These are phyloP conservation scores for Gossypium schwendimanii DNA, from an alignment of 441 rosid species.

Conservation along the genomic window DNA sequence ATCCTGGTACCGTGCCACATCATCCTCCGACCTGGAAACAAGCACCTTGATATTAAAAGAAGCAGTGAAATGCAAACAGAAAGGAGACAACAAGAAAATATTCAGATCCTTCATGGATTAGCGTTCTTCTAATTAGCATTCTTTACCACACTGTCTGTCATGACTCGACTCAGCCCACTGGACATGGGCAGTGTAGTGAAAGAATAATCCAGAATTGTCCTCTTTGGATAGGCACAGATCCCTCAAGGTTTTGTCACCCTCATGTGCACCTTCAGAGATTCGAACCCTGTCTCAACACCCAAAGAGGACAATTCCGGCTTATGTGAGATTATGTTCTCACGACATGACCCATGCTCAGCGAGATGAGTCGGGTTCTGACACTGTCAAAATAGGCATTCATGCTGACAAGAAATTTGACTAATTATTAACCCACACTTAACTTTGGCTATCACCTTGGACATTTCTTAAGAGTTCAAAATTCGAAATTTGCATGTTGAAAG, in stretches of 20 bases:
- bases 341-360: no score
- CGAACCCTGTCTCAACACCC: no score
- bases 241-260: no score
- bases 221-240: no score
- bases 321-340: no score
- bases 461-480: neutral
- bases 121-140: neutral
- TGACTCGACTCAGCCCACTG: no score
- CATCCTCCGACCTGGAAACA: slow-evolving; percentile 52
- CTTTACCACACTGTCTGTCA: neutral
- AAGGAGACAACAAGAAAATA: neutral
- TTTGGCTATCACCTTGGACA: neutral
- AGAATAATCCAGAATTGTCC: no score
- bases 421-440: neutral
- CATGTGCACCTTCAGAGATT: no score
- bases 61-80: neutral
- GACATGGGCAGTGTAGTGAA: no score
- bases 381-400: neutral
- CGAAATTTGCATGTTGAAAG: neutral
- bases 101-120: neutral
- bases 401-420: neutral
- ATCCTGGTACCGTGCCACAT: slow-evolving; percentile 61
- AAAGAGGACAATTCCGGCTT: no score
- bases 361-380: no score
- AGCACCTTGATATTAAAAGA: neutral